These are phyloP conservation scores for Ceratobasidium sp. DNA, from an alignment of 1,284 basidiomycete genomes.

Conservation along the genomic window DNA sequence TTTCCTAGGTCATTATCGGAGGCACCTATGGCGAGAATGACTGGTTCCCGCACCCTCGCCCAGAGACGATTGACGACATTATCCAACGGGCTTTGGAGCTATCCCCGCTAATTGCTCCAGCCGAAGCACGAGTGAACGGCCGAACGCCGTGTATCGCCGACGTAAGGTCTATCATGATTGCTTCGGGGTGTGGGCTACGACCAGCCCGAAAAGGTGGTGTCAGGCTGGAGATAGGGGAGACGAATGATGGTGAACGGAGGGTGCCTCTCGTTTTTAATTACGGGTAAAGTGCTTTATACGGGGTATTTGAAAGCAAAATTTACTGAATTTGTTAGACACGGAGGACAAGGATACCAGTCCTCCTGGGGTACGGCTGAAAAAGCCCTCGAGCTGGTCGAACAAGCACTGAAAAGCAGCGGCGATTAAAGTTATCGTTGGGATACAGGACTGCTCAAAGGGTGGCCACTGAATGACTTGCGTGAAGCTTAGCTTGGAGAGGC, in stretches of 20 bases:
- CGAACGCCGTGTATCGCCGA: conserved; percentile 64
- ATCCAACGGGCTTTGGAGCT: conserved; percentile 62
- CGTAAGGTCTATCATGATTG: conserved; percentile 64
- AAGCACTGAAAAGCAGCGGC: neutral
- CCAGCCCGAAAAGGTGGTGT: conserved; percentile 59
- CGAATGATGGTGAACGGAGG: conserved; percentile 35
- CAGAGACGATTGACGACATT: conserved; percentile 66
- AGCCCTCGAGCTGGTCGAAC: conserved; percentile 59
- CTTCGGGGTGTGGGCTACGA: conserved; percentile 66
- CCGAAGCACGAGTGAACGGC: conserved; percentile 52
- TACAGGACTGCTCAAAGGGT: no score
- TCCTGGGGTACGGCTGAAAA: conserved; percentile 72
- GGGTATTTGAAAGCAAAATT: neutral
- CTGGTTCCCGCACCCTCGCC: conserved; percentile 68
- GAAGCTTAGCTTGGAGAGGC: no score
- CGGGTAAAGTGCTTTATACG: conserved; percentile 50
- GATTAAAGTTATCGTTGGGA: neutral
- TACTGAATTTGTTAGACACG: conserved; percentile 51
- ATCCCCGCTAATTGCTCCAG: conserved; percentile 71
- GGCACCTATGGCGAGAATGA: conserved; percentile 67
- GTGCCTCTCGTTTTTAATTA: conserved; percentile 56
- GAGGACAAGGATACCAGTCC: conserved; percentile 73
- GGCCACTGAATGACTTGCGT: no score
- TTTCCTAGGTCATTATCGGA: conserved; percentile 65
- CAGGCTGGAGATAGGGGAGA: conserved; percentile 51